A percentile compares a stretch with the other conserved stretches of the same genome.
These are phyloP conservation scores for Yarrowia sp. DNA, from an alignment of 805 yeast genomes.

Conservation along the genomic window DNA sequence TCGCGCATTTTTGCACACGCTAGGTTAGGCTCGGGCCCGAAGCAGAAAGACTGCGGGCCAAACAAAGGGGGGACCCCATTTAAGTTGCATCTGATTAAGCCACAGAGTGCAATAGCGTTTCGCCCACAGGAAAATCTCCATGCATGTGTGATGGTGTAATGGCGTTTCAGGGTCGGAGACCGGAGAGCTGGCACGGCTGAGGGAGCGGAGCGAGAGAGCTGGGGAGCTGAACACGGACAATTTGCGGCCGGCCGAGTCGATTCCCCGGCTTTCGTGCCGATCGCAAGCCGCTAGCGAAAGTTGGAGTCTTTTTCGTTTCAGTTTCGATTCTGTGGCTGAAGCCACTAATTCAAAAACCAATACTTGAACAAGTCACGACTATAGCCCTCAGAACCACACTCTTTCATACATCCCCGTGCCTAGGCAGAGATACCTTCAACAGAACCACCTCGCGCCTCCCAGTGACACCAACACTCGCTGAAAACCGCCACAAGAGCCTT, in stretches of 20 bases:
- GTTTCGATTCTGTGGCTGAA: constrained; percentile 14
- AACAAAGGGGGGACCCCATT: neutral
- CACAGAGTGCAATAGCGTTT: constrained; percentile 5
- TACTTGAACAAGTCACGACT: constrained; percentile 7
- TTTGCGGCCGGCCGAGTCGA: neutral
- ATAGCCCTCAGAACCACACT: neutral
- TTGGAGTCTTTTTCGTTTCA: neutral
- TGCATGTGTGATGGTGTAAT: constrained; percentile 38
- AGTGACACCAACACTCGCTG: neutral
- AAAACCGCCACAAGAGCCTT: neutral
- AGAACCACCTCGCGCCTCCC: neutral
- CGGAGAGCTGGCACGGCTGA: neutral
- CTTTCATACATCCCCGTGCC: neutral
- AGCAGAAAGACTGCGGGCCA: constrained; percentile 25
- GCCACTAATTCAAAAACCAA: constrained; percentile 20
- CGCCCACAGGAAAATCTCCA: constrained; percentile 3
- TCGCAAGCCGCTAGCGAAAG: neutral
- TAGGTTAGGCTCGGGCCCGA: constrained; percentile 9
- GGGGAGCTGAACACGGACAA: too few species aligned
- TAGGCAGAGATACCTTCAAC: neutral
- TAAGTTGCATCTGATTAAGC: constrained; percentile 37
- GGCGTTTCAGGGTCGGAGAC: neutral
- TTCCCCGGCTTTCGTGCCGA: neutral
- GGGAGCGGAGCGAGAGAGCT: too few species aligned
- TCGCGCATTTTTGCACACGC: constrained; percentile 2